phyloP scores from a whole-genome alignment of 75 land plant species.

The Cupressus sempervirens region DNA sequence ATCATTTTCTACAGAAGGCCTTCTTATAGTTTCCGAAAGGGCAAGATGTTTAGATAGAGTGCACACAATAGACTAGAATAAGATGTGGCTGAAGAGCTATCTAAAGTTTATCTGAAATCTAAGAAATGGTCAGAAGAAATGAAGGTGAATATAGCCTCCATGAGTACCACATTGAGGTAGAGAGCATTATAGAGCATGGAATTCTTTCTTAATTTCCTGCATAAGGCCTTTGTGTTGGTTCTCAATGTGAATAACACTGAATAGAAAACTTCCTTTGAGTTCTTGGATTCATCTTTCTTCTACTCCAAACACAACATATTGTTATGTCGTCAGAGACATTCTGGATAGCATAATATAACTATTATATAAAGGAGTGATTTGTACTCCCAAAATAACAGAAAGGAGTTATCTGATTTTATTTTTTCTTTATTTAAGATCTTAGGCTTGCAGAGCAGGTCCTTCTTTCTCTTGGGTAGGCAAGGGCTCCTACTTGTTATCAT shows the following conservation, averaged over 20 bases:
- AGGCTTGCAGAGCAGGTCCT: background rate
- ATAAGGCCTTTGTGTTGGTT: background rate
- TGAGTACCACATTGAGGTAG: conserved; percentile 2
- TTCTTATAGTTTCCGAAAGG: background rate
- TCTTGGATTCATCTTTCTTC: background rate
- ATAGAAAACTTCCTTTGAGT: background rate
- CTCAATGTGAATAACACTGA: background rate
- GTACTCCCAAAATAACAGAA: background rate
- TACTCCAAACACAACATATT: background rate
- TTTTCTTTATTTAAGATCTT: background rate
- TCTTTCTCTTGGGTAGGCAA: background rate
- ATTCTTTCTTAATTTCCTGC: background rate
- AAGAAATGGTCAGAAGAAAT: background rate
- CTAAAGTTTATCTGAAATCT: background rate
- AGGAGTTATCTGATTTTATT: background rate
- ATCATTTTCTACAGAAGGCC: background rate
- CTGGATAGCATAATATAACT: background rate
- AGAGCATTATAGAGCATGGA: background rate
- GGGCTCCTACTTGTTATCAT: background rate
- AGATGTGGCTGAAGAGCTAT: background rate
- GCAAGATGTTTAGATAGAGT: background rate
- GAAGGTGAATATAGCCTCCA: background rate
- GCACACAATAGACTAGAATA: background rate
- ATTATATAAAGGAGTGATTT: background rate
- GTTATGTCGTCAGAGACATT: background rate